phyloP scores from a whole-genome alignment of 23 red algal species.

The Gracilaria domingensis region DNA sequence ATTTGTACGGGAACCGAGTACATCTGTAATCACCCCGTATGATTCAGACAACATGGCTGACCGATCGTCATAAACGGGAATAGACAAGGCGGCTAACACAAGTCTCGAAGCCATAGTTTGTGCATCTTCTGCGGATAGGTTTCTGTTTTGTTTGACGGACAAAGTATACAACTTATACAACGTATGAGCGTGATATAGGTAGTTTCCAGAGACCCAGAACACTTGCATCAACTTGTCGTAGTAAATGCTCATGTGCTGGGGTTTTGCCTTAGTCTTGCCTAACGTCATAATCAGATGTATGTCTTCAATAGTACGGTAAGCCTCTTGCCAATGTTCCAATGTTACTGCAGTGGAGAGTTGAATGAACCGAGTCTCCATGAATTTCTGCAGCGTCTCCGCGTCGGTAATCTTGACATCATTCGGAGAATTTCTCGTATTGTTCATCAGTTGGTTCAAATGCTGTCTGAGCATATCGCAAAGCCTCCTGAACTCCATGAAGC shows the following conservation, averaged over 20 bases:
- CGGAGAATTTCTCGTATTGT: conserved; percentile 68
- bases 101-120: conserved; percentile 84
- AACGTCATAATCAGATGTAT: conserved; percentile 91
- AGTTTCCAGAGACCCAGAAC: conserved; percentile 94
- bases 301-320: conserved; percentile 96
- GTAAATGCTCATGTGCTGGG: conserved; percentile 87
- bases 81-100: conserved; percentile 85
- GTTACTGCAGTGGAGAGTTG: conserved; percentile 85
- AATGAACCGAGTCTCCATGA: conserved; percentile 91
- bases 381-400: conserved; percentile 88
- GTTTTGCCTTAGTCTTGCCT: conserved; percentile 70
- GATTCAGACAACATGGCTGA: conserved; percentile 75
- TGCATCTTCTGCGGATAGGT: conserved; percentile 77
- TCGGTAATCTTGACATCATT: conserved; percentile 94
- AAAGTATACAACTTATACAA: conserved; percentile 90
- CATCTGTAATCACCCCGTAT: conserved; percentile 75
- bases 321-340: conserved; percentile 95
- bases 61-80: conserved; percentile 87
- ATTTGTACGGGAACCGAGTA: conserved; percentile 64
- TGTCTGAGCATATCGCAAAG: conserved; percentile 98
- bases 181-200: conserved; percentile 90
- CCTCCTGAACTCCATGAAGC: conserved; percentile 94
- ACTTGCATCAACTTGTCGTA: conserved; percentile 94
- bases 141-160: conserved; percentile 81
- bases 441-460: conserved; percentile 91